phyloP scores from a whole-genome alignment of 2,329 filamentous ascomycete species.

The Botrytis fragariae region DNA sequence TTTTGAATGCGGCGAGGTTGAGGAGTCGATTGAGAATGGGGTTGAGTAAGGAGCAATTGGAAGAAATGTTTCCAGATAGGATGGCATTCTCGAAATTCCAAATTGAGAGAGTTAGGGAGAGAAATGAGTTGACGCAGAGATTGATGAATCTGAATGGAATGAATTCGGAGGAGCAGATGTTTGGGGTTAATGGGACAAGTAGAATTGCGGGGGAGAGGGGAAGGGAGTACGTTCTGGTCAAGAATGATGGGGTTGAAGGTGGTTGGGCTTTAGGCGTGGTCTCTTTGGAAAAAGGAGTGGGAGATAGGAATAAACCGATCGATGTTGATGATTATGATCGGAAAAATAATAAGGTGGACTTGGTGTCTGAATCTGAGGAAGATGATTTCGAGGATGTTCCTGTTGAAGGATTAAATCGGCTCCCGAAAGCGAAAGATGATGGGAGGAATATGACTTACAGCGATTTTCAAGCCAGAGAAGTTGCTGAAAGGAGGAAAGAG shows the following conservation, averaged over 20 bases:
- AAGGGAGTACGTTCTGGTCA: slow-evolving; percentile 92
- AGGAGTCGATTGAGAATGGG: slow-evolving; percentile 91
- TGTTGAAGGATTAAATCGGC: slow-evolving; percentile 39
- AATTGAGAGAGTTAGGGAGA: slow-evolving; percentile 87
- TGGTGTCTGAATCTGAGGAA: slow-evolving; percentile 58
- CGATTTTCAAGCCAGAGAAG: slow-evolving; percentile 33
- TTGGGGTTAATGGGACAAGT: slow-evolving; percentile 53
- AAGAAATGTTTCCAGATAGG: slow-evolving; percentile 93
- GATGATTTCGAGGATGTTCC: slow-evolving; percentile 48
- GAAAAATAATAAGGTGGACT: slow-evolving; percentile 51
- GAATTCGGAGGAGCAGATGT: slow-evolving; percentile 70
- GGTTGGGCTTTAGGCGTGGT: slow-evolving; percentile 96
- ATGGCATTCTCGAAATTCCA: slow-evolving; percentile 98
- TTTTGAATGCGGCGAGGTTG: slow-evolving; percentile 87
- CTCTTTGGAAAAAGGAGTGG: slow-evolving; percentile 75
- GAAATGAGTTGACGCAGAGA: slow-evolving; percentile 91
- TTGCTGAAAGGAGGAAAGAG: slow-evolving; percentile 30
- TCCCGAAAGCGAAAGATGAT: slow-evolving; percentile 33
- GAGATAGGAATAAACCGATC: slow-evolving; percentile 82
- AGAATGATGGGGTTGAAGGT: slow-evolving; percentile 91
- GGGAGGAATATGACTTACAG: slow-evolving; percentile 31
- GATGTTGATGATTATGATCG: slow-evolving; percentile 73
- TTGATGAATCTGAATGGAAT: slow-evolving; percentile 94
- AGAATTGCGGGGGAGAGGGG: slow-evolving; percentile 82
- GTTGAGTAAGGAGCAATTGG: slow-evolving; percentile 91